Percentiles rank a stretch among this genome's conserved stretches.
Evolutionary conservation across 805 yeast species (phyloP).

Genomic region (Candida easanensis): DNA sequence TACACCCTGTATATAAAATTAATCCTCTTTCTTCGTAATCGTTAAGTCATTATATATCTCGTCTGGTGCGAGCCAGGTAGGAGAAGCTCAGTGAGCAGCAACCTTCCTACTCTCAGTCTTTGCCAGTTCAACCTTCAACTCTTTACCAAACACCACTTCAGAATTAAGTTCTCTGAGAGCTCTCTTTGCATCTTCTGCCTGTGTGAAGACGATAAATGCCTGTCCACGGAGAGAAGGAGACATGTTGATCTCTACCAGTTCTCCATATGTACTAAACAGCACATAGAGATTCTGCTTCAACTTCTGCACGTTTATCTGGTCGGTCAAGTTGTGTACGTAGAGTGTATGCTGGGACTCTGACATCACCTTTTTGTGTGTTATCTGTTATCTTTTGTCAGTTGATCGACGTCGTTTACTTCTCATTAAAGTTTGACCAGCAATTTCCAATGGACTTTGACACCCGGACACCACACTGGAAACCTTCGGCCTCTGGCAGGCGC

Average conservation of each 20-base stretch:
- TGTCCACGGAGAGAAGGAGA: constrained; percentile 56
- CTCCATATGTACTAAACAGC: constrained; percentile 62
- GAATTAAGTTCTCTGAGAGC: constrained; percentile 49
- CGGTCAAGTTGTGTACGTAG: constrained; percentile 58
- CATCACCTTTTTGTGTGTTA: not conserved
- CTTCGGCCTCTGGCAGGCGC: not conserved
- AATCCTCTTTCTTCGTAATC: not conserved
- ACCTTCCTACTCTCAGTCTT: constrained; percentile 29
- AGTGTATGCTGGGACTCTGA: constrained; percentile 36
- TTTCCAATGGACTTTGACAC: not conserved
- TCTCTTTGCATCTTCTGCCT: constrained; percentile 45
- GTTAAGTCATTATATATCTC: not conserved
- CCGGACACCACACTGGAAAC: not conserved
- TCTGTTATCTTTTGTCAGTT: too few relatives aligned
- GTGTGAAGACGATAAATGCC: constrained; percentile 58
- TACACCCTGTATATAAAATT: constrained; percentile 4
- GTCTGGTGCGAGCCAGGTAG: too few relatives aligned
- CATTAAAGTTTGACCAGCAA: not conserved
- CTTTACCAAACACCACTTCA: constrained; percentile 51
- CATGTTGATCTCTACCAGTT: constrained; percentile 51
- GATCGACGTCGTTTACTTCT: not conserved
- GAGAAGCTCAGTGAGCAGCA: not conserved
- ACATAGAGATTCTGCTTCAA: constrained; percentile 55
- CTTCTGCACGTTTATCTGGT: constrained; percentile 43
- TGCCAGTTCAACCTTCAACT: constrained; percentile 44